Evolutionary conservation across 192 early-diverging fungal species (phyloP).

Genomic region (Powellomyces hirtus): DNA sequence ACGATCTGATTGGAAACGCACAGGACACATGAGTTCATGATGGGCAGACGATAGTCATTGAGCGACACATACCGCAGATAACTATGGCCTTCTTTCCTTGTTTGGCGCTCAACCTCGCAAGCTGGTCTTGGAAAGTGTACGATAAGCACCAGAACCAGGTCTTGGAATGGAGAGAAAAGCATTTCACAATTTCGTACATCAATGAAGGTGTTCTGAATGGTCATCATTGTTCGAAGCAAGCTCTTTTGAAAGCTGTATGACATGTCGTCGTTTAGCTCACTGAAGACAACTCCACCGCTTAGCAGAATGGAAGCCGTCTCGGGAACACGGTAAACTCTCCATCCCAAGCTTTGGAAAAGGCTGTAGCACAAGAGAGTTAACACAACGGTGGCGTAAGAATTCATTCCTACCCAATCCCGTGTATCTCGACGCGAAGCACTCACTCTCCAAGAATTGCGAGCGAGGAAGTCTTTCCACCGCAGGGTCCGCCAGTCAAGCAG

Average conservation of each 20-base stretch:
- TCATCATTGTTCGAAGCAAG: slow-evolving; percentile 39
- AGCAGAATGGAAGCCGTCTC: slow-evolving; percentile 43
- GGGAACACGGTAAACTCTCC: slow-evolving; percentile 46
- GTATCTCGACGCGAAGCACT: too few relatives aligned
- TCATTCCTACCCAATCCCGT: too few relatives aligned
- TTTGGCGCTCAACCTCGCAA: slow-evolving; percentile 36
- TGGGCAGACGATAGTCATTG: too few relatives aligned
- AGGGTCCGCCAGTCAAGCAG: slow-evolving; percentile 39
- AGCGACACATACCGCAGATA: slow-evolving; percentile 32
- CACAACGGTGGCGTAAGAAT: background rate
- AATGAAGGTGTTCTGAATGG: slow-evolving; percentile 43
- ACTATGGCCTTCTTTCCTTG: slow-evolving; percentile 43
- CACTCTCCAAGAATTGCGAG: slow-evolving; percentile 31
- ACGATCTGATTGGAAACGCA: slow-evolving; percentile 11
- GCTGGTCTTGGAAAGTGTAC: too few relatives aligned
- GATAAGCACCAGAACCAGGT: too few relatives aligned
- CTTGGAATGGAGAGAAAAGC: too few relatives aligned
- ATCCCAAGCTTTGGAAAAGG: slow-evolving; percentile 43
- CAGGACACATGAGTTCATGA: too few relatives aligned
- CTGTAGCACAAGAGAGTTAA: background rate
- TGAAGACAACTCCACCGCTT: slow-evolving; percentile 33
- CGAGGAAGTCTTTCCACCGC: slow-evolving; percentile 43
- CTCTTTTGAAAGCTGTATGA: slow-evolving; percentile 42
- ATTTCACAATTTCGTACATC: too few relatives aligned
- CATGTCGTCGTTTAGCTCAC: slow-evolving; percentile 17